Percentiles rank a stretch among this genome's conserved stretches.
Conservation (phyloP, 2,329 filamentous ascomycete genomes). For the Paraconiothyrium brasiliense region DNA sequence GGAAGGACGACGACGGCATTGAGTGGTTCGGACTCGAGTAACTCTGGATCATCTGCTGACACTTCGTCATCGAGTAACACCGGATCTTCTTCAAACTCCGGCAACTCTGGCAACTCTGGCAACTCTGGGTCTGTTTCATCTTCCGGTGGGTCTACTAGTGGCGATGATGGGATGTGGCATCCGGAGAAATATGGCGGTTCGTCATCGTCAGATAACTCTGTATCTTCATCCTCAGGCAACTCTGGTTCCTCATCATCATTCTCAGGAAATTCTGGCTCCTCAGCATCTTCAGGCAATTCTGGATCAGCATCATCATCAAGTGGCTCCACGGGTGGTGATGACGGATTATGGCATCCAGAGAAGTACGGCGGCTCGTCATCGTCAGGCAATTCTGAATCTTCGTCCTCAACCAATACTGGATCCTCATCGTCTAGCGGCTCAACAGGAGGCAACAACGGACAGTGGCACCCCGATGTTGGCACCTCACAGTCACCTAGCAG, state of each 20-base stretch:
- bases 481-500: slow-evolving; percentile 1
- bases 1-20: slow-evolving; percentile 27
- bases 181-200: not conserved
- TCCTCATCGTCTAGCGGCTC: not conserved
- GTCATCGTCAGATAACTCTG: not conserved
- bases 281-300: not conserved
- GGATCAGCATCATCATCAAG: not conserved
- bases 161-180: slow-evolving; percentile 9
- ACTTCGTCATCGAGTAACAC: slow-evolving; percentile 7
- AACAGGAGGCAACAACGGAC: slow-evolving; percentile 21
- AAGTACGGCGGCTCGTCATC: not conserved
- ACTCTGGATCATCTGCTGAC: slow-evolving; percentile 13
- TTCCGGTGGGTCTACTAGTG: not conserved
- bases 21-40: slow-evolving; percentile 11
- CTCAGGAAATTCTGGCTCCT: not conserved
- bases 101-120: not conserved
- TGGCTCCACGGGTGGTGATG: not conserved
- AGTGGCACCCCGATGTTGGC: slow-evolving; percentile 23
- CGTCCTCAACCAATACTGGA: not conserved
- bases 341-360: slow-evolving; percentile 7
- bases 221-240: not conserved
- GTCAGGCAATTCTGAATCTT: not conserved
- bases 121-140: not conserved
- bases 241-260: not conserved
- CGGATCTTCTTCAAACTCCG: not conserved